Conservation (phyloP, 805 yeast species). For the Monosporozyma servazzii region DNA sequence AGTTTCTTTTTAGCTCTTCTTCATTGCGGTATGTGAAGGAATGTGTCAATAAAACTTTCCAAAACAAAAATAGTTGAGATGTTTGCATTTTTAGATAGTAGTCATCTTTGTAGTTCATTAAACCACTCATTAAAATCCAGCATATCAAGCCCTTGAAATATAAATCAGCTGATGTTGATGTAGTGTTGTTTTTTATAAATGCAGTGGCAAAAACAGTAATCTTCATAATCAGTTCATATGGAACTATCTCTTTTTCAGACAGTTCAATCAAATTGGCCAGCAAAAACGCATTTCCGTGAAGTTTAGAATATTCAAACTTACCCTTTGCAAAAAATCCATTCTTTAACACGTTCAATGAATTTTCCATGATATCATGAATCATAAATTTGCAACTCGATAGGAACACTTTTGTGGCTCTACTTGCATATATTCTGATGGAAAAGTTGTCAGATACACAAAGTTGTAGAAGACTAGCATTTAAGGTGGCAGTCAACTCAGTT, state of each 20-base stretch:
- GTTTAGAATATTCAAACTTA: slow-evolving; percentile 24
- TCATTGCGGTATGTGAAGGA: slow-evolving; percentile 35
- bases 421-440: slow-evolving; percentile 35
- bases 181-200: slow-evolving; percentile 32
- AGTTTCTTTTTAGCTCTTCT: slow-evolving; percentile 32
- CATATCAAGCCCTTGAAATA: slow-evolving; percentile 36
- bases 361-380: slow-evolving; percentile 31
- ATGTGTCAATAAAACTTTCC: slow-evolving; percentile 53
- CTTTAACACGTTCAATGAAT: slow-evolving; percentile 30
- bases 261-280: slow-evolving; percentile 30
- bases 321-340: slow-evolving; percentile 25
- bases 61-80: slow-evolving; percentile 49
- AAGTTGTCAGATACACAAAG: slow-evolving; percentile 33
- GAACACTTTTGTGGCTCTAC: slow-evolving; percentile 29
- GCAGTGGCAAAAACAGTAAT: slow-evolving; percentile 38
- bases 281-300: slow-evolving; percentile 34
- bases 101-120: slow-evolving; percentile 49
- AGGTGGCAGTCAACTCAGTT: slow-evolving; percentile 19
- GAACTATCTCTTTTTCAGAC: slow-evolving; percentile 35
- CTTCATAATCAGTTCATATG: slow-evolving; percentile 37
- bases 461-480: slow-evolving; percentile 30
- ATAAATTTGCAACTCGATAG: slow-evolving; percentile 29
- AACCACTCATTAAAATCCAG: slow-evolving; percentile 57
- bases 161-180: slow-evolving; percentile 25
- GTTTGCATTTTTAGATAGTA: slow-evolving; percentile 45